phyloP scores from a whole-genome alignment of 129 eudicot species.

The Artemisia argyi region DNA sequence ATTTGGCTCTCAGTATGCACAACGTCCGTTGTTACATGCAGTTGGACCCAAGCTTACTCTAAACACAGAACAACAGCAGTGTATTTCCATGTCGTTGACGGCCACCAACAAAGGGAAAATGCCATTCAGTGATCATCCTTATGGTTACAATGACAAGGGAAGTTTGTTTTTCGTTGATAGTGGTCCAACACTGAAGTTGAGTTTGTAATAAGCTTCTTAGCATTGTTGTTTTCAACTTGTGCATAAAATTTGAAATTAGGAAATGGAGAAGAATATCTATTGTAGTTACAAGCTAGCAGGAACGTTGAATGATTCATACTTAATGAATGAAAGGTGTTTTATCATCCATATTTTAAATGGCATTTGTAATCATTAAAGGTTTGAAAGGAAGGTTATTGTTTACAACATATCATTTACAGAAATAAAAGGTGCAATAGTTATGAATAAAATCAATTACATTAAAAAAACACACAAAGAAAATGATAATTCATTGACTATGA shows the following conservation, averaged over 20 bases:
- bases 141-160: constrained; percentile 9
- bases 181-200: constrained; percentile 24
- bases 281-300: constrained; percentile 8
- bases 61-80: neutral
- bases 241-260: neutral
- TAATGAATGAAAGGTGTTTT: neutral
- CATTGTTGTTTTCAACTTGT: neutral
- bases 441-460: neutral
- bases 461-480: neutral
- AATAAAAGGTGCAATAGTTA: constrained; percentile 7
- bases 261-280: constrained; percentile 1
- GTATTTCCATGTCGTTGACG: constrained; percentile 16
- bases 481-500: neutral
- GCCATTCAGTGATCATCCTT: constrained; percentile 17
- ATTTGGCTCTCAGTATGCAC: constrained; percentile 14
- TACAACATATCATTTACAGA: constrained; percentile 29
- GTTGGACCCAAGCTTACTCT: constrained; percentile 20
- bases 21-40: too few species aligned
- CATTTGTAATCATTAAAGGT: constrained; percentile 12
- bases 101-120: constrained; percentile 23
- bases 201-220: constrained; percentile 36
- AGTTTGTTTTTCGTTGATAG: constrained; percentile 20
- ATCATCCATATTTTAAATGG: neutral
- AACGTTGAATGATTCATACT: neutral
- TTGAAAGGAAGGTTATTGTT: neutral